Conservation (phyloP, 805 yeast genomes). For the Ogataea pignaliae region DNA sequence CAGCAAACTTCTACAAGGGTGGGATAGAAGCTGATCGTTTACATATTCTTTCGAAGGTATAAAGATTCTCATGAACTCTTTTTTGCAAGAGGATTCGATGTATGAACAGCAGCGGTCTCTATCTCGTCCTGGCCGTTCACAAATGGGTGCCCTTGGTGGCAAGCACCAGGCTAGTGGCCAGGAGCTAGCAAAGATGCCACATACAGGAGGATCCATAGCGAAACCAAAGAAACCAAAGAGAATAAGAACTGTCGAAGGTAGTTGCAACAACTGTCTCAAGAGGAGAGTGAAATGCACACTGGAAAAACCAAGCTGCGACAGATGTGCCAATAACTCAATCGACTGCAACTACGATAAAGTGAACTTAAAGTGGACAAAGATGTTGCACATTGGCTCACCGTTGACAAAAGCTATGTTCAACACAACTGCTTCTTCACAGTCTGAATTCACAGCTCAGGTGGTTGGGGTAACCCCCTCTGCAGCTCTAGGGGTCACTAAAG, state of each 20-base stretch:
- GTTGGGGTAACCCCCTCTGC: background rate
- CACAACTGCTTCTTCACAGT: background rate
- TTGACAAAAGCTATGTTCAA: background rate
- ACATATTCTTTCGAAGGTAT: too few relatives aligned
- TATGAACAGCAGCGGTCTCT: too few relatives aligned
- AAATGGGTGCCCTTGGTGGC: too few relatives aligned
- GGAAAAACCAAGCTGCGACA: constrained; percentile 34
- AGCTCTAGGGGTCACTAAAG: background rate
- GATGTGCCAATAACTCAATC: constrained; percentile 36
- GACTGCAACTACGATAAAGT: constrained; percentile 41
- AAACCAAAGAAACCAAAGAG: constrained; percentile 11
- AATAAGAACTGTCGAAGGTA: constrained; percentile 24
- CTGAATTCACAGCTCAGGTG: background rate
- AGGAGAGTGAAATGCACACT: constrained; percentile 46
- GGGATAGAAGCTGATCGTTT: too few relatives aligned
- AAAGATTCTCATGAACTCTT: too few relatives aligned
- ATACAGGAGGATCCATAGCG: too few relatives aligned
- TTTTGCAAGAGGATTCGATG: too few relatives aligned
- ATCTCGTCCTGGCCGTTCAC: too few relatives aligned
- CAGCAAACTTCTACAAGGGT: too few relatives aligned
- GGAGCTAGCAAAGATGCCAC: too few relatives aligned
- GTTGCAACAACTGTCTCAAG: constrained; percentile 45
- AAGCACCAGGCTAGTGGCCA: too few relatives aligned
- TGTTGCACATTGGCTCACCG: constrained; percentile 23
- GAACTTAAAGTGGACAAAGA: constrained; percentile 41